Base-by-base conservation (phyloP, 305 asterid genomes). In the Nicotiana rustica region DNA sequence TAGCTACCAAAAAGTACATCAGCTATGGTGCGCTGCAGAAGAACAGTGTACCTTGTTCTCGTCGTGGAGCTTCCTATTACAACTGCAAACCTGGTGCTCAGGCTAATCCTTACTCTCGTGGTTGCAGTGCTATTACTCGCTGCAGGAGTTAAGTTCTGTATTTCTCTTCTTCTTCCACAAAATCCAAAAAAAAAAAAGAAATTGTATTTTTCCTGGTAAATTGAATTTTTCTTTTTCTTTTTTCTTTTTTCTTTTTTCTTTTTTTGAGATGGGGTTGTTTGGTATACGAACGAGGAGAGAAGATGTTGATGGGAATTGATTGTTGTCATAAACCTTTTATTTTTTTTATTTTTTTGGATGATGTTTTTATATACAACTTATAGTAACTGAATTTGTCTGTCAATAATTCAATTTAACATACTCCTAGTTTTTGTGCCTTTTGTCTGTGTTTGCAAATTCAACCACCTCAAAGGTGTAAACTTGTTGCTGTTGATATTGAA, bases 11-110 rank as follows among this genome's bases (percentile, higher is more conserved):
- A 0, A 29, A 78, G 33, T 89, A 88, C 90, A 92, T 92, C 83
- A 92, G 97, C 95, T 91, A 92, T 65, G 93, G 89, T 69, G 93
- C 95, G 69, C 89, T 92, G 64, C 89, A 86, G 87, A 90, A 90
- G 85, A 89, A 91, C 91, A 89, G 69, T 14, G 92, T 90, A 36
- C 94, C 97, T 2, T 92, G 97, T 87, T 89, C 97, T 17, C 82
- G 86, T 38, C 87, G 89, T 36, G 95, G 97, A 41, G 90, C 90
- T 25, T 91, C 95, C 14, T 91, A 91, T 84, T 92, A 91, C 85
- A 92, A 91, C 86, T 91, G 95, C 82, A 87, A 85, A 2, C 92
- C 92, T 1, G 97, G 95, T 38, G 97, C 91, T 6, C 91, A 85
- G 59, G 93, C 91, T 17, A 91, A 91, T 80, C 93, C 97, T 15